Conservation (phyloP, 2,329 filamentous ascomycete genomes). For the Alternaria consortialis region DNA sequence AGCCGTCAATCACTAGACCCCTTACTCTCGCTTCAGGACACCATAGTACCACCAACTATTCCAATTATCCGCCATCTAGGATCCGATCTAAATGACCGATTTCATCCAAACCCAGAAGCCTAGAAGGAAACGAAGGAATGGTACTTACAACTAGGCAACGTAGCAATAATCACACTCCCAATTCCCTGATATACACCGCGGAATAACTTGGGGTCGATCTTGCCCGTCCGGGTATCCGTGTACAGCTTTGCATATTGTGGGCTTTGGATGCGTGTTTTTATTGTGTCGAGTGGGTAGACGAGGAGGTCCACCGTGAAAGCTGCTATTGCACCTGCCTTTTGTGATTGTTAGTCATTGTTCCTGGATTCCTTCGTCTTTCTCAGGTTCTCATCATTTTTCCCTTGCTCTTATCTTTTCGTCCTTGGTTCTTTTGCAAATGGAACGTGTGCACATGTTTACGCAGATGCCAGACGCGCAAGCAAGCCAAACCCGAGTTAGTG, state of each 20-base stretch:
- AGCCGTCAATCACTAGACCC: too few species aligned
- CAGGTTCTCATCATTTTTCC: neutral
- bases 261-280: slow-evolving; percentile 87
- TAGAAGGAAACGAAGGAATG: too few species aligned
- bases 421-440: too few species aligned
- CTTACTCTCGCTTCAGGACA: too few species aligned
- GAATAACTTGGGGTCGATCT: slow-evolving; percentile 66
- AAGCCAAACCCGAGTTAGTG: too few species aligned
- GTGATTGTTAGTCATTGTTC: too few species aligned
- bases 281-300: slow-evolving; percentile 86
- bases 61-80: too few species aligned
- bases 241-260: slow-evolving; percentile 76
- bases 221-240: slow-evolving; percentile 64
- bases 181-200: slow-evolving; percentile 87
- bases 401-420: neutral
- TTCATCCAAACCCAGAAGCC: too few species aligned
- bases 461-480: too few species aligned
- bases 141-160: slow-evolving; percentile 77
- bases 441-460: neutral
- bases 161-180: slow-evolving; percentile 84
- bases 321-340: slow-evolving; percentile 81
- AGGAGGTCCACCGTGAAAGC: slow-evolving; percentile 87
- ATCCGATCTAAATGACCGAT: too few species aligned
- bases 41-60: too few species aligned
- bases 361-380: neutral